Evolutionary conservation across 441 rosid genomes (phyloP).

Genomic region (Croton setiger): DNA sequence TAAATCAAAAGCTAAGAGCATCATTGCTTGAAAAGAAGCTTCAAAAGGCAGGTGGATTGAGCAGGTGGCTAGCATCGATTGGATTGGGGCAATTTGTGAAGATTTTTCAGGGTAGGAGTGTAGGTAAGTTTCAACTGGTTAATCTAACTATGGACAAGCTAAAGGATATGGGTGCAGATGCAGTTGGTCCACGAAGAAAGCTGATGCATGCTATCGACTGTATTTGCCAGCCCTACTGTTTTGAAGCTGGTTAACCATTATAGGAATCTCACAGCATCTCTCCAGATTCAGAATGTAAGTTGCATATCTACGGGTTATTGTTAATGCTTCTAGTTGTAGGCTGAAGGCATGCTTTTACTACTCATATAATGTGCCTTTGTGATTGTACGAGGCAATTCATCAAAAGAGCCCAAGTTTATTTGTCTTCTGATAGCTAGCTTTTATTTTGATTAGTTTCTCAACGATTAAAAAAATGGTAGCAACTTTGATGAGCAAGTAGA

Average conservation of each 20-base stretch:
- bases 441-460: too few relatives aligned
- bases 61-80: conserved; percentile 67
- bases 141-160: conserved; percentile 89
- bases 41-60: conserved; percentile 72
- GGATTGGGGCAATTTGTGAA: conserved; percentile 76
- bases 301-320: conserved; percentile 3
- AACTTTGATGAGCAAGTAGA: too few relatives aligned
- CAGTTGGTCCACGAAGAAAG: conserved; percentile 96
- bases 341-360: too few relatives aligned
- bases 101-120: conserved; percentile 52
- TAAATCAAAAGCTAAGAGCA: conserved; percentile 61
- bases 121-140: conserved; percentile 69
- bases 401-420: too few relatives aligned
- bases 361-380: too few relatives aligned
- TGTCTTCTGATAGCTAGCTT: too few relatives aligned
- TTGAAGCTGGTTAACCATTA: conserved; percentile 25
- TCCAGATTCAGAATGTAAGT: neutral
- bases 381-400: too few relatives aligned
- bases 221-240: conserved; percentile 64
- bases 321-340: neutral
- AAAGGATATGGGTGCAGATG: conserved; percentile 90
- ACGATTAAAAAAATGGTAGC: too few relatives aligned
- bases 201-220: conserved; percentile 87
- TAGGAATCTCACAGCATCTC: neutral
- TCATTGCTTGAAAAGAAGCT: conserved; percentile 71